These are phyloP conservation scores for Saccharum hybrid DNA, from an alignment of 202 grass and related monocot genomes.

Conservation along the genomic window DNA sequence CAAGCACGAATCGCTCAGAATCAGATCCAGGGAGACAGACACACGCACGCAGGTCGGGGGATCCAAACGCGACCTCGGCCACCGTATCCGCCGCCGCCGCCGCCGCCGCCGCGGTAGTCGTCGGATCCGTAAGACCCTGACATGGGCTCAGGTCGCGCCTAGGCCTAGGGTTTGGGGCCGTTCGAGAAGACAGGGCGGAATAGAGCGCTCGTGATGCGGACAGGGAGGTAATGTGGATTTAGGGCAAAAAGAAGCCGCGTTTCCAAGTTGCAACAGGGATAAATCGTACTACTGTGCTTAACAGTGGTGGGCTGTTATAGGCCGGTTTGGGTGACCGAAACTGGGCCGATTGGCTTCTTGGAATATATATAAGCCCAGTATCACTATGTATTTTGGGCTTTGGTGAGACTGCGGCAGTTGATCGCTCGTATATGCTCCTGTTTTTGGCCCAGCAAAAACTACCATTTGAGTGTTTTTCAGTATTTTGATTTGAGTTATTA, in stretches of 20 bases:
- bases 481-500: too few species aligned
- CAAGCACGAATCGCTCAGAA: constrained; percentile 32
- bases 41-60: not conserved
- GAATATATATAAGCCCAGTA: not conserved
- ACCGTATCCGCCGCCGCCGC: constrained; percentile 41
- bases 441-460: not conserved
- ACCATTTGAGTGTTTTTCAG: not conserved
- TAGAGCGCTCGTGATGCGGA: constrained; percentile 35
- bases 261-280: not conserved
- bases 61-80: not conserved
- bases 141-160: constrained; percentile 62
- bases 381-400: not conserved
- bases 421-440: not conserved
- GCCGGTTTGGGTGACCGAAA: not conserved
- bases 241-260: constrained; percentile 20
- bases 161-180: constrained; percentile 58
- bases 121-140: constrained; percentile 89
- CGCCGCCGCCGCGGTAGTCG: constrained; percentile 71
- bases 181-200: constrained; percentile 48
- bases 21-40: constrained; percentile 47
- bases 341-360: not conserved
- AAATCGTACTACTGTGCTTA: not conserved
- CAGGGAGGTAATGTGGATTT: too few species aligned
- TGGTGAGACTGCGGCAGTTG: not conserved
- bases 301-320: constrained; percentile 4